Conservation (phyloP, 148 eudicot genomes). For the Chenopodium berlandieri region DNA sequence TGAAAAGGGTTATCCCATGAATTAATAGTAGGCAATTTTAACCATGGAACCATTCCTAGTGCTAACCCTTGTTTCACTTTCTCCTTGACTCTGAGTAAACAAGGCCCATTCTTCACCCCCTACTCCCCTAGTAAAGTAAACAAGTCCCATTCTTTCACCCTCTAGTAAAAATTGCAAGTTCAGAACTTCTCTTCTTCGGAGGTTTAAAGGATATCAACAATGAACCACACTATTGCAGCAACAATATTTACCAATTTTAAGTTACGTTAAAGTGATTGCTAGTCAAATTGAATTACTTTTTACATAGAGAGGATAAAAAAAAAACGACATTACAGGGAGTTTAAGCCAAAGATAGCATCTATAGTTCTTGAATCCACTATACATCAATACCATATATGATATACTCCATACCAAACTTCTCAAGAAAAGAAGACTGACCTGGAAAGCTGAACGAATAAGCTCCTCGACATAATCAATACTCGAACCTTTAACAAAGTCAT, state of each 20-base stretch:
- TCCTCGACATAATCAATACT: constrained; percentile 96
- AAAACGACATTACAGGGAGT: neutral
- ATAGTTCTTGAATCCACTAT: neutral
- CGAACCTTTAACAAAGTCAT: constrained; percentile 94
- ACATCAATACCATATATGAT: neutral
- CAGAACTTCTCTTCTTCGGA: neutral
- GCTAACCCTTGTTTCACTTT: neutral
- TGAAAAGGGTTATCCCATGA: neutral
- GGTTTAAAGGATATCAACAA: neutral
- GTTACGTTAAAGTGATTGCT: no score
- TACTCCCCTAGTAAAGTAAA: neutral
- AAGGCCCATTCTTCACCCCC: no score
- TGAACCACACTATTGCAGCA: neutral
- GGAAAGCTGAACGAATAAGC: constrained; percentile 95
- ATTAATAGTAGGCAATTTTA: neutral
- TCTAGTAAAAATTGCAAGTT: neutral
- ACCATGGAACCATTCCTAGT: neutral
- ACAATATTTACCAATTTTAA: neutral
- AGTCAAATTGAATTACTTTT: neutral
- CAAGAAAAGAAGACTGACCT: constrained; percentile 43
- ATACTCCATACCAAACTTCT: neutral
- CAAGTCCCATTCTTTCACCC: neutral
- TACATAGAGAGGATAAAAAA: neutral
- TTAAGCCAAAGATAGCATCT: neutral
- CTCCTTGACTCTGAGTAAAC: neutral